These are phyloP conservation scores for Solidago caesia DNA, from an alignment of 129 eudicot species.

Conservation along the genomic window DNA sequence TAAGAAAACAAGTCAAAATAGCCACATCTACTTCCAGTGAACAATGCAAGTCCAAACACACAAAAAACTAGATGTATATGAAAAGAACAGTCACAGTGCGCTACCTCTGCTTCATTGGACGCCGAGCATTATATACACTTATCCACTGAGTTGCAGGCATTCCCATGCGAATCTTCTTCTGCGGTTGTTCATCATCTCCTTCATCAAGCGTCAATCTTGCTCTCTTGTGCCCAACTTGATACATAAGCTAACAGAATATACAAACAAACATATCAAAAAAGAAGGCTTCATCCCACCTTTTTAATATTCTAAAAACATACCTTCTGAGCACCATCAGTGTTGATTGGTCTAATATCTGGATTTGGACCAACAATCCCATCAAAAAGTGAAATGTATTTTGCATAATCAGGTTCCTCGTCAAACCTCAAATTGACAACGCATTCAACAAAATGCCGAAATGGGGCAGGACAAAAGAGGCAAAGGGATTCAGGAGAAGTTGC, in stretches of 20 bases:
- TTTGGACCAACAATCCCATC: conserved; percentile 93
- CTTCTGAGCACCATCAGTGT: conserved; percentile 89
- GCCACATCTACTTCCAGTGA: background rate
- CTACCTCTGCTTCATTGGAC: conserved; percentile 93
- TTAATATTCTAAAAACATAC: conserved; percentile 24
- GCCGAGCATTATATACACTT: conserved; percentile 79
- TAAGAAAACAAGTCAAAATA: background rate
- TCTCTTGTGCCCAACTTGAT: conserved; percentile 80
- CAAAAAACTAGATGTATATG: background rate
- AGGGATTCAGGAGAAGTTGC: conserved; percentile 88
- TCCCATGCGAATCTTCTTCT: conserved; percentile 83
- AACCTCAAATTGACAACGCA: conserved; percentile 74
- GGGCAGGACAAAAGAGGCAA: conserved; percentile 69
- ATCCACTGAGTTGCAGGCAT: conserved; percentile 95
- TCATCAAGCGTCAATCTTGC: conserved; percentile 64
- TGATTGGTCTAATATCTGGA: conserved; percentile 79
- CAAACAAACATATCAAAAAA: conserved; percentile 12
- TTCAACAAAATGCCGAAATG: conserved; percentile 75
- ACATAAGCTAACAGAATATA: conserved; percentile 46
- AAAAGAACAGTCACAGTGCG: background rate
- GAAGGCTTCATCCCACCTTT: background rate
- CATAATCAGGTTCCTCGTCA: conserved; percentile 82
- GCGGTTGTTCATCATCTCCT: conserved; percentile 80
- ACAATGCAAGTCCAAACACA: background rate
- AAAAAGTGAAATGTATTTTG: conserved; percentile 74